These are phyloP conservation scores for Spergularia bocconei DNA, from an alignment of 148 eudicot genomes.

Conservation along the genomic window DNA sequence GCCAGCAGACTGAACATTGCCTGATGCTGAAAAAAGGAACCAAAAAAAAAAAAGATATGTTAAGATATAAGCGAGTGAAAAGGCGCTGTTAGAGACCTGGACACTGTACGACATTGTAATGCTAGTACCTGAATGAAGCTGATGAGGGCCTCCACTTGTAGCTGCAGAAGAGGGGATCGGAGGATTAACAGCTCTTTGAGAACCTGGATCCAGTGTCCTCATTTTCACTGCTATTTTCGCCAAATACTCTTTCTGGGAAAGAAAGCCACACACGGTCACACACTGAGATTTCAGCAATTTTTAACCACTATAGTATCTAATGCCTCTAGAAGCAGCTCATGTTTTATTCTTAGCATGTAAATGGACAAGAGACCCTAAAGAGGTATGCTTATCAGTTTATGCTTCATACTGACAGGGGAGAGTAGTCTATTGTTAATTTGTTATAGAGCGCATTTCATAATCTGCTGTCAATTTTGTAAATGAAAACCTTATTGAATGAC, in stretches of 20 bases:
- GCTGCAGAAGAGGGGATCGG: constrained; percentile 4
- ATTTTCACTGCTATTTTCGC: constrained; percentile 3
- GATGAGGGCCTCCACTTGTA: constrained; percentile 17
- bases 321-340: not conserved
- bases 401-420: not conserved
- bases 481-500: not conserved
- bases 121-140: constrained; percentile 17
- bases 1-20: constrained; percentile 9
- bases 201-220: not conserved
- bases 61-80: not conserved
- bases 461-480: not conserved
- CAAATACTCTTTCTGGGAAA: constrained; percentile 16
- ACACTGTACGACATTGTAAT: not conserved
- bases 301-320: constrained; percentile 2
- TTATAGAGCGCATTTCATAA: not conserved
- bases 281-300: constrained; percentile 3
- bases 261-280: not conserved
- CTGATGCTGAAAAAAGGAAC: constrained; percentile 17
- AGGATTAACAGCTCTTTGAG: not conserved
- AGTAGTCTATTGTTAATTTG: not conserved
- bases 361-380: not conserved
- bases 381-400: not conserved
- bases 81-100: not conserved
- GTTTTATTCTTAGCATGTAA: not conserved
- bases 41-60: not conserved